Percentiles rank a stretch among this genome's conserved stretches.
Evolutionary conservation across 306 rosid species (phyloP).

Genomic region (Gastrolobium villosum): DNA sequence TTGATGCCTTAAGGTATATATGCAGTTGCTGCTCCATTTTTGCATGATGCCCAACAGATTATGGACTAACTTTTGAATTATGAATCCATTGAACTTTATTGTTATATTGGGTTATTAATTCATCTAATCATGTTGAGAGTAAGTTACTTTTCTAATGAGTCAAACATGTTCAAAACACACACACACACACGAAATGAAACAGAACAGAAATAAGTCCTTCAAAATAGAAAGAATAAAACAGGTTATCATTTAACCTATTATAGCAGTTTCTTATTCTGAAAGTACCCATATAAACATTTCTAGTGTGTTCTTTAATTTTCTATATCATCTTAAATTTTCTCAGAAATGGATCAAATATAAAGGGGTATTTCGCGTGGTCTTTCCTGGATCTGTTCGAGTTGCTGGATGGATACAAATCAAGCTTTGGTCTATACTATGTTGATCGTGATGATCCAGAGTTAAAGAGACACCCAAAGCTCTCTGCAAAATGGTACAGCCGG

Average conservation of each 20-base stretch:
- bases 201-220: neutral
- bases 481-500: constrained; percentile 53
- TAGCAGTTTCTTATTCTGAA: too few relatives aligned
- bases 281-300: neutral
- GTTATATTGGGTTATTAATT: neutral
- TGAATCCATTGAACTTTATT: neutral
- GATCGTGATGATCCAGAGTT: constrained; percentile 56
- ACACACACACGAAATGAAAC: too few relatives aligned
- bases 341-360: constrained; percentile 61
- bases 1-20: constrained; percentile 59
- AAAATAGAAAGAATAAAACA: too few relatives aligned
- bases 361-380: constrained; percentile 61
- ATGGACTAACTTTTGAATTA: neutral
- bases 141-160: neutral
- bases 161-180: neutral
- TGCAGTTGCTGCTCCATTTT: neutral
- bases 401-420: constrained; percentile 39
- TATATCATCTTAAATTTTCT: neutral
- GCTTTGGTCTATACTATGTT: constrained; percentile 56
- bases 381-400: constrained; percentile 56
- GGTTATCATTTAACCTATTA: too few relatives aligned
- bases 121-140: neutral
- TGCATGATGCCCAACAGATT: too few relatives aligned
- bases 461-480: constrained; percentile 61
- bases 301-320: neutral